Conservation (phyloP, 1,284 basidiomycete species). For the Tilletia setariae region DNA sequence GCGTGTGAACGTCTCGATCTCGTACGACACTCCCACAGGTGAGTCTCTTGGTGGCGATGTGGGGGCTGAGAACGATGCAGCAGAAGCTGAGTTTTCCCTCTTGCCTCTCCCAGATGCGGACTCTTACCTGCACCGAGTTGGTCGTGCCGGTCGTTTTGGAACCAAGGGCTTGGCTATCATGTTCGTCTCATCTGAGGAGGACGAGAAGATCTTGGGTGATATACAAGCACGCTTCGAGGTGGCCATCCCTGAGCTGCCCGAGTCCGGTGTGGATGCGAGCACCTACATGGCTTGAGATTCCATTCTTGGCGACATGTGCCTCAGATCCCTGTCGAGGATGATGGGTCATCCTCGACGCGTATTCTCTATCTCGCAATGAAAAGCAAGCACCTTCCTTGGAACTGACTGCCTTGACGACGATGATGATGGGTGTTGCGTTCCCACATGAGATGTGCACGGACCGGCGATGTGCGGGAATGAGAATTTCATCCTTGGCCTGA, state of each 20-base stretch:
- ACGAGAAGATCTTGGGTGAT: slow-evolving; percentile 85
- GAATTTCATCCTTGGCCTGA: too few species aligned
- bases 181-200: slow-evolving; percentile 85
- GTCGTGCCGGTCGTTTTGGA: slow-evolving; percentile 97
- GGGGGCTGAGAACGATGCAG: not conserved
- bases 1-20: slow-evolving; percentile 53
- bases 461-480: too few species aligned
- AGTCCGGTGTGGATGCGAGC: slow-evolving; percentile 72
- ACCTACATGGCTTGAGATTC: slow-evolving; percentile 52
- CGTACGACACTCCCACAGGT: slow-evolving; percentile 70
- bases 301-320: too few species aligned
- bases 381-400: too few species aligned
- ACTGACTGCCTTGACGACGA: too few species aligned
- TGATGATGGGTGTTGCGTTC: too few species aligned
- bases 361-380: too few species aligned
- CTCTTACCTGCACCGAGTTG: slow-evolving; percentile 96
- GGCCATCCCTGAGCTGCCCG: slow-evolving; percentile 85
- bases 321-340: too few species aligned
- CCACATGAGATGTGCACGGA: too few species aligned
- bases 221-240: slow-evolving; percentile 92
- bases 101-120: slow-evolving; percentile 72
- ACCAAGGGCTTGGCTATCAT: slow-evolving; percentile 99
- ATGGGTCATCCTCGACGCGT: too few species aligned
- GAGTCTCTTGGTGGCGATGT: not conserved
- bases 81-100: not conserved